Conservation (phyloP, 371 early-diverging fungal species). For the Actinomucor elegans region DNA sequence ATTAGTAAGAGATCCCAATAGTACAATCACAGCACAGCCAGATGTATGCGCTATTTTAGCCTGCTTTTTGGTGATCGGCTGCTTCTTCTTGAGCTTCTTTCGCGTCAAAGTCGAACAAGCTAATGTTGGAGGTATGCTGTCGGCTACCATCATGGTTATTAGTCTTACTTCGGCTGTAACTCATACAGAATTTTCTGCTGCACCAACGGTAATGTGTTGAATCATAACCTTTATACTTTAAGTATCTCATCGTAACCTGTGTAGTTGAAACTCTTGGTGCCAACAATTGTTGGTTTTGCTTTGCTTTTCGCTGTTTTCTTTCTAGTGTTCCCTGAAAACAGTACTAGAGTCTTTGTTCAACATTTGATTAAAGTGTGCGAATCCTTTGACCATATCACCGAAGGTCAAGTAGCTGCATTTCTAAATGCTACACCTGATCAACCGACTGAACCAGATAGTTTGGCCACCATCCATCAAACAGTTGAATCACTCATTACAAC, state of each 20-base stretch:
- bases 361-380: conserved; percentile 32
- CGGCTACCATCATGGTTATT: conserved; percentile 44
- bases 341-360: conserved; percentile 36
- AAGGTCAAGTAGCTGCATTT: conserved; percentile 32
- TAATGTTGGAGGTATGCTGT: conserved; percentile 49
- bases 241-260: neutral
- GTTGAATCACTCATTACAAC: conserved; percentile 25
- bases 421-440: conserved; percentile 10
- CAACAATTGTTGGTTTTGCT: conserved; percentile 33
- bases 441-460: conserved; percentile 11
- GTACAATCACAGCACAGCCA: conserved; percentile 28
- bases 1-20: conserved; percentile 27
- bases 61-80: conserved; percentile 34
- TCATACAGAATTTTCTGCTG: conserved; percentile 24
- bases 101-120: conserved; percentile 45
- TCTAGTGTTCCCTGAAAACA: conserved; percentile 40
- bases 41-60: conserved; percentile 26
- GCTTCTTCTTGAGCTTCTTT: conserved; percentile 36
- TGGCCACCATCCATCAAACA: conserved; percentile 23
- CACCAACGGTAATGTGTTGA: conserved; percentile 20
- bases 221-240: neutral
- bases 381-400: conserved; percentile 30
- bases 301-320: conserved; percentile 32
- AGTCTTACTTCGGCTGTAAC: conserved; percentile 35
- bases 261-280: conserved; percentile 22